phyloP scores from a whole-genome alignment of 257 asterid species.

The Solanum tarapatanum region DNA sequence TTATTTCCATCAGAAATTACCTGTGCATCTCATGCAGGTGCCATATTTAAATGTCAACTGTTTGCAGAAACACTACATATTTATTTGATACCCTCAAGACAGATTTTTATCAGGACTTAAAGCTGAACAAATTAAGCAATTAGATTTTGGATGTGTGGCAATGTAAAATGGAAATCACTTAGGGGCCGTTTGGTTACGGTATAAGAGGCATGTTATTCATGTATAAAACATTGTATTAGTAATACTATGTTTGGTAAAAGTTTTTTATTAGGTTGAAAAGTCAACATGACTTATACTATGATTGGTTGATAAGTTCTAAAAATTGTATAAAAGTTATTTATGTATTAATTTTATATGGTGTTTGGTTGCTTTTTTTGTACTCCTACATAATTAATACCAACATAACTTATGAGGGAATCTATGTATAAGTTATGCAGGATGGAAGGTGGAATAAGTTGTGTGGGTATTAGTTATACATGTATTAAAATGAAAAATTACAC shows the following conservation, averaged over 20 bases:
- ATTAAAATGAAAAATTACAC: background rate
- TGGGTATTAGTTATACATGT: background rate
- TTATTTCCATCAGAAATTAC: background rate
- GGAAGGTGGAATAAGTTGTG: background rate
- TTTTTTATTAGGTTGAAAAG: too few relatives aligned
- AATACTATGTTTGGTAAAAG: background rate
- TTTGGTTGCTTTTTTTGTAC: background rate
- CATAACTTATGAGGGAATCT: background rate
- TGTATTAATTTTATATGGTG: too few relatives aligned
- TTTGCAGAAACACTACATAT: background rate
- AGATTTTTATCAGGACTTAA: background rate
- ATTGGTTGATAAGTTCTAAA: too few relatives aligned
- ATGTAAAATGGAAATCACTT: background rate
- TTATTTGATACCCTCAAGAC: background rate
- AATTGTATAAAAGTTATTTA: too few relatives aligned
- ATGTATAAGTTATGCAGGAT: background rate
- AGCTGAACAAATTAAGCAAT: background rate
- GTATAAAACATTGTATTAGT: background rate
- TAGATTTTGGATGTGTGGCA: background rate
- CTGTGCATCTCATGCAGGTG: background rate
- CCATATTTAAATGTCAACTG: background rate
- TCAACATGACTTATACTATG: too few relatives aligned
- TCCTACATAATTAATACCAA: background rate
- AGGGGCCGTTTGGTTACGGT: background rate
- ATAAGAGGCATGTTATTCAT: background rate